Base-by-base conservation (phyloP, 306 rosid genomes). In the Acacia melanoxylon region DNA sequence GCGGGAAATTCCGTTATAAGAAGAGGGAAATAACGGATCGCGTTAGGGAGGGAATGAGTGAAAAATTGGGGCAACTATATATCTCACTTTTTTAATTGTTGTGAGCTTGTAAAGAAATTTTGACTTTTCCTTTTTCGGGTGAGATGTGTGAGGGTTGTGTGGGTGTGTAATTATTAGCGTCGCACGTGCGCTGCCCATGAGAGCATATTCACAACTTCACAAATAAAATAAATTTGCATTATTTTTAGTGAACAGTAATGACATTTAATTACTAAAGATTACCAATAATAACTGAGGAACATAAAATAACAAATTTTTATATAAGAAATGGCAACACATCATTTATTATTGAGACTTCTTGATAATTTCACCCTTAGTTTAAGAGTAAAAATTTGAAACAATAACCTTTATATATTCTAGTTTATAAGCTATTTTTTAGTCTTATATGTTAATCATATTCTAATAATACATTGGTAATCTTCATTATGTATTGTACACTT, bases 131-230 rank as follows among this genome's bases (percentile, higher is more conserved):
- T 44, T 80, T 83, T 86, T 68, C 67, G 66, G 13, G 37, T 10
- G 13, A 58, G 80, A 75, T 59, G 81, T 68, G 81, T 33, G 59
- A 72, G 82, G 58, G 79, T 51, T 76, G 82, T 82, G 87, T 79
- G 90, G 89, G 77, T 80, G 83, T 77, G 92, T 85, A 86, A 93
- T 93, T 82, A 95, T 95, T 89, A 85, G 58, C 72, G 63, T 79
- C 88, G 87, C 98, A 93, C 99, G 97, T 95, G 98, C 93, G 85
- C 62, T 75, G 86, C 74, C 67, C 51, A 10, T 20, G 56, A 74
- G 59, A 27, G 46, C 42, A 20, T 19, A 29, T 58, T 44, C 19
- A 29, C 17, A 59, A n/a, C 2, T 58, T 20, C 8, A 54, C 12
- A 58, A 22, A 10, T 22, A 22, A 54, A 16, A 19, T 56, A 8